These are phyloP conservation scores for Capsicum chinense DNA, from an alignment of 257 asterid genomes.

Conservation along the genomic window DNA sequence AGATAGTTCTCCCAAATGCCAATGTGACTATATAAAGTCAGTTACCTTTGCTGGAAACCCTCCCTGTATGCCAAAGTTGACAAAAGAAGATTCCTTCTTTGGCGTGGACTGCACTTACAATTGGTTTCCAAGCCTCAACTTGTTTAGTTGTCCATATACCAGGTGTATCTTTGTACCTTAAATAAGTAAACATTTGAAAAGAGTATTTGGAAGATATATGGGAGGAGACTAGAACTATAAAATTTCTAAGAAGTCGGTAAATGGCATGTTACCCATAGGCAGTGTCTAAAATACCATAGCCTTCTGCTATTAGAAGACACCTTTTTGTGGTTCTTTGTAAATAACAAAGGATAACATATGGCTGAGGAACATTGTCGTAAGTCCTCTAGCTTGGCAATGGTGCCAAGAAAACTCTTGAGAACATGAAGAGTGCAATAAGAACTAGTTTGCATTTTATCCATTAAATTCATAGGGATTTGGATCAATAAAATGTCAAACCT, in stretches of 20 bases:
- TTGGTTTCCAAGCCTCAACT: conserved; percentile 46
- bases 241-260: not conserved
- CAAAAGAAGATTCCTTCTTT: conserved; percentile 43
- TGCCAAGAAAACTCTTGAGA: not conserved
- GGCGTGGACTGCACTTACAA: conserved; percentile 35
- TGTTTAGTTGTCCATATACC: conserved; percentile 43
- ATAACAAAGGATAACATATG: conserved; percentile 46
- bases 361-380: not conserved
- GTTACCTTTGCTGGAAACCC: conserved; percentile 34
- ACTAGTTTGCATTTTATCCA: no score
- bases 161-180: conserved; percentile 26
- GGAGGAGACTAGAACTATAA: not conserved
- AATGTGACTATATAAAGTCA: not conserved
- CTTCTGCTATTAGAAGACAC: conserved; percentile 60
- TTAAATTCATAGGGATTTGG: not conserved
- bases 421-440: not conserved
- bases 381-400: not conserved
- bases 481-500: no score
- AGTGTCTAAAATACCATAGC: conserved; percentile 60
- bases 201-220: not conserved
- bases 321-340: conserved; percentile 67
- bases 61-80: conserved; percentile 40
- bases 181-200: not conserved
- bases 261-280: conserved; percentile 7
- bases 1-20: not conserved